phyloP scores from a whole-genome alignment of 2,329 filamentous ascomycete genomes.

The Truncatella angustata region DNA sequence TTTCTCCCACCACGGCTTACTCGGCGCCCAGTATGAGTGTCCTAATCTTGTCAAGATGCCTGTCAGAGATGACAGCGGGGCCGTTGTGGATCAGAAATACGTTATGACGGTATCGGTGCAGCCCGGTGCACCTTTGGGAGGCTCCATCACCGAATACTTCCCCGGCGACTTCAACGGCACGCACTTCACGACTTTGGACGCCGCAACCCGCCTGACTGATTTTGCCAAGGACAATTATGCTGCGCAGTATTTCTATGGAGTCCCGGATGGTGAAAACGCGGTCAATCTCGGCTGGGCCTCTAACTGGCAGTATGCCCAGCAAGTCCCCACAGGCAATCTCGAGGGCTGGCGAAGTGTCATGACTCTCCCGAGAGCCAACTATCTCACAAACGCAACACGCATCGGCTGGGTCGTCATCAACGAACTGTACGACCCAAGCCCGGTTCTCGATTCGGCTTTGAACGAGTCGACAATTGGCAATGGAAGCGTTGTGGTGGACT shows the following conservation, averaged over 20 bases:
- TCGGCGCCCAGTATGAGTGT: slow-evolving; percentile 60
- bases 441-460: slow-evolving; percentile 44
- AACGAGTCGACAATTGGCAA: slow-evolving; percentile 46
- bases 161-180: slow-evolving; percentile 63
- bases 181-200: slow-evolving; percentile 49
- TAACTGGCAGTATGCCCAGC: slow-evolving; percentile 58
- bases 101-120: slow-evolving; percentile 54
- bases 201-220: slow-evolving; percentile 38
- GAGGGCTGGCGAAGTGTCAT: slow-evolving; percentile 54
- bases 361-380: slow-evolving; percentile 49
- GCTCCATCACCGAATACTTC: slow-evolving; percentile 55
- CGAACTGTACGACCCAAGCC: slow-evolving; percentile 45
- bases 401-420: slow-evolving; percentile 51
- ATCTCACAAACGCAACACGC: slow-evolving; percentile 48
- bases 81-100: slow-evolving; percentile 35
- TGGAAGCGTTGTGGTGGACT: slow-evolving; percentile 47
- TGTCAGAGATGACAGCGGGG: slow-evolving; percentile 28
- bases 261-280: slow-evolving; percentile 35
- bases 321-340: slow-evolving; percentile 49
- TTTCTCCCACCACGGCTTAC: slow-evolving; percentile 51
- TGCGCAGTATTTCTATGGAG: slow-evolving; percentile 52
- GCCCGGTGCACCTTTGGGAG: slow-evolving; percentile 55
- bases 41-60: slow-evolving; percentile 60
- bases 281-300: slow-evolving; percentile 55
- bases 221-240: slow-evolving; percentile 56